Evolutionary conservation across 345 rosid genomes (phyloP).

Genomic region (Acer yangbiense): DNA sequence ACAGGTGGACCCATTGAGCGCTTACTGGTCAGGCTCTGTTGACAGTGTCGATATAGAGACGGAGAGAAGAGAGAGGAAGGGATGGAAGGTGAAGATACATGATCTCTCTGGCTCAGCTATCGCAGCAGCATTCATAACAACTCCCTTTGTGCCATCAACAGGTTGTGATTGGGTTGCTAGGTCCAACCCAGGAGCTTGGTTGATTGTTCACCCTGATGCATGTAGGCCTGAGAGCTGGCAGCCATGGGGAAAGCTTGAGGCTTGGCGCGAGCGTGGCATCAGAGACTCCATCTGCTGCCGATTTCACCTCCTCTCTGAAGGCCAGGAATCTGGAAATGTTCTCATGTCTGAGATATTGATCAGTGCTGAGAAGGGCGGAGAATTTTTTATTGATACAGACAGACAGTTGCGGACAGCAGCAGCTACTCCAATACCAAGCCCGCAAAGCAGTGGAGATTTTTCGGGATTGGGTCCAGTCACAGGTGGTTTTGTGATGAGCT

Average conservation of each 20-base stretch:
- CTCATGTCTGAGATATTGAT: conserved; percentile 83
- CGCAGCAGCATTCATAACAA: conserved; percentile 96
- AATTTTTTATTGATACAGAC: conserved; percentile 82
- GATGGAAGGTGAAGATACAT: conserved; percentile 98
- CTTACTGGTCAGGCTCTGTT: conserved; percentile 57
- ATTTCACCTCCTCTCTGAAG: conserved; percentile 79
- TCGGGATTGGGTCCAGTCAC: conserved; percentile 56
- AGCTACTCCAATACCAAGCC: conserved; percentile 82
- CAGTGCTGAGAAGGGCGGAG: conserved; percentile 91
- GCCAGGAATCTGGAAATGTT: conserved; percentile 72
- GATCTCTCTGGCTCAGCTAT: conserved; percentile 97
- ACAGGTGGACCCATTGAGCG: conserved; percentile 65
- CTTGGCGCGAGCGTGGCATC: conserved; percentile 94
- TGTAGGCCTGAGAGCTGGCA: conserved; percentile 89
- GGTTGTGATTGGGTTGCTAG: conserved; percentile 99
- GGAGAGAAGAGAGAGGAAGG: conserved; percentile 88
- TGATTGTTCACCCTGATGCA: conserved; percentile 81
- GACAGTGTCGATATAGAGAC: conserved; percentile 57
- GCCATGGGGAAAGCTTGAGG: conserved; percentile 98
- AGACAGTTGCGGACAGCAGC: conserved; percentile 62
- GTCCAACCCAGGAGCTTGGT: conserved; percentile 97
- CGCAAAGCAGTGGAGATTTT: conserved; percentile 90
- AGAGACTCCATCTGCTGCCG: conserved; percentile 87
- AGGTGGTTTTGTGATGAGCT: conserved; percentile 92
- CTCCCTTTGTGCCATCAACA: conserved; percentile 93